phyloP scores from a whole-genome alignment of 192 early-diverging fungal genomes.

The Coemansia sp. region DNA sequence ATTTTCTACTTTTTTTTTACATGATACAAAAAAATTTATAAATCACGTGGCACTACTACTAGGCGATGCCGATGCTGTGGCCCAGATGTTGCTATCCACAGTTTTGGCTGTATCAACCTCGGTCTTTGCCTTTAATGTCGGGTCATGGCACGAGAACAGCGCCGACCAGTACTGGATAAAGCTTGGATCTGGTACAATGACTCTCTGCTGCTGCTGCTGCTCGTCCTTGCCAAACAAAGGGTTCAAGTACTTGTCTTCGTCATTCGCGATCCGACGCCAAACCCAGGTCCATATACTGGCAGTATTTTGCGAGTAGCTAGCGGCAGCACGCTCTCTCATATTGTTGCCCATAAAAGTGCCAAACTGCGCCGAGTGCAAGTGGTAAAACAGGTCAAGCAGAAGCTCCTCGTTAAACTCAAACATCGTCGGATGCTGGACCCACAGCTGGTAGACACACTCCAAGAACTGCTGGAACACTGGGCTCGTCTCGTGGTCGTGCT shows the following conservation, averaged over 20 bases:
- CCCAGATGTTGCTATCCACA: background rate
- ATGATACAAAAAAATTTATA: background rate
- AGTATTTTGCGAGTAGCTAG: slow-evolving; percentile 56
- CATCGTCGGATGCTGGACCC: slow-evolving; percentile 81
- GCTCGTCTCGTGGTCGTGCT: slow-evolving; percentile 79
- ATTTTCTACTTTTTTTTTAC: background rate
- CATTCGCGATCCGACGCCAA: slow-evolving; percentile 9
- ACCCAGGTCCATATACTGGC: slow-evolving; percentile 85
- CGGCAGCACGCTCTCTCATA: slow-evolving; percentile 71
- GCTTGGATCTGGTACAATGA: slow-evolving; percentile 35
- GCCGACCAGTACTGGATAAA: slow-evolving; percentile 56
- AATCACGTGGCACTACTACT: background rate
- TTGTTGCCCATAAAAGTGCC: slow-evolving; percentile 94
- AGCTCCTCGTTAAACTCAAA: slow-evolving; percentile 94
- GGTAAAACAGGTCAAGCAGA: slow-evolving; percentile 80
- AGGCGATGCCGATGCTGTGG: no score
- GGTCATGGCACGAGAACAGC: slow-evolving; percentile 47
- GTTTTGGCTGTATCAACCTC: background rate
- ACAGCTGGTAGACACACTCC: slow-evolving; percentile 94
- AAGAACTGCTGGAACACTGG: slow-evolving; percentile 98
- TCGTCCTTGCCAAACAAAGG: slow-evolving; percentile 19
- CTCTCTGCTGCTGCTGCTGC: background rate
- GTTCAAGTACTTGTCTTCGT: slow-evolving; percentile 17
- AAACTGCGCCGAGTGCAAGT: slow-evolving; percentile 90
- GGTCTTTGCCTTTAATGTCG: slow-evolving; percentile 6